These are phyloP conservation scores for Fomitopsis schrenkii DNA, from an alignment of 1,284 basidiomycete species.

Conservation along the genomic window DNA sequence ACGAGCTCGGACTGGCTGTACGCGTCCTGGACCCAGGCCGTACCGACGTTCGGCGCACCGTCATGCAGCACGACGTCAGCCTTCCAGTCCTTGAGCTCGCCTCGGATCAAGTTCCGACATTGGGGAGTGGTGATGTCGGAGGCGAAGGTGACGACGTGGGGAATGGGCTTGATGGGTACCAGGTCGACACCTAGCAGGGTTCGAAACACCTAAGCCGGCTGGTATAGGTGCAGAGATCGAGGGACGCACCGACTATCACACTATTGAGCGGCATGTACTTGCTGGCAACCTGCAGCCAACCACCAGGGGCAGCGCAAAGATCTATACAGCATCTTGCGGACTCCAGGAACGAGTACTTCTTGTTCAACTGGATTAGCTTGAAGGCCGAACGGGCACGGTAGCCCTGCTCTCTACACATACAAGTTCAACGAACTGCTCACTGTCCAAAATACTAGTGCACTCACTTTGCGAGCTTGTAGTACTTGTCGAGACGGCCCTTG, in stretches of 20 bases:
- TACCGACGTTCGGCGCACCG: constrained; percentile 99
- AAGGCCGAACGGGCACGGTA: constrained; percentile 99
- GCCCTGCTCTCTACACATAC: constrained; percentile 80
- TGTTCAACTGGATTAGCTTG: constrained; percentile 99
- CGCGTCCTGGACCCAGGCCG: constrained; percentile 99
- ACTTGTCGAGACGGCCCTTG: constrained; percentile 94
- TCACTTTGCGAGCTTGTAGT: constrained; percentile 91
- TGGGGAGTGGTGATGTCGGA: constrained; percentile 94
- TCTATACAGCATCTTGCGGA: constrained; percentile 94
- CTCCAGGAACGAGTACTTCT: constrained; percentile 94
- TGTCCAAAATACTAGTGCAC: constrained; percentile 19
- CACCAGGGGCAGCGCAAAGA: constrained; percentile 97
- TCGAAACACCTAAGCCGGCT: neutral
- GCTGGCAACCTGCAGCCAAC: constrained; percentile 98
- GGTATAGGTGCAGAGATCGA: constrained; percentile 11
- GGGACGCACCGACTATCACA: constrained; percentile 82
- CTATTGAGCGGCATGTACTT: constrained; percentile 98
- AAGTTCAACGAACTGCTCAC: neutral
- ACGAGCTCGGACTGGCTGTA: constrained; percentile 98
- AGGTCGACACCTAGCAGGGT: constrained; percentile 84
- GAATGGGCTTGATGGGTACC: constrained; percentile 95
- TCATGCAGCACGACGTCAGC: constrained; percentile 99
- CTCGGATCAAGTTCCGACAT: constrained; percentile 85
- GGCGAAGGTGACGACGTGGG: constrained; percentile 88
- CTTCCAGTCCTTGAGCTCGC: constrained; percentile 97